Evolutionary conservation across 176 grass and related monocot genomes (phyloP).

Genomic region (Ananas comosus): DNA sequence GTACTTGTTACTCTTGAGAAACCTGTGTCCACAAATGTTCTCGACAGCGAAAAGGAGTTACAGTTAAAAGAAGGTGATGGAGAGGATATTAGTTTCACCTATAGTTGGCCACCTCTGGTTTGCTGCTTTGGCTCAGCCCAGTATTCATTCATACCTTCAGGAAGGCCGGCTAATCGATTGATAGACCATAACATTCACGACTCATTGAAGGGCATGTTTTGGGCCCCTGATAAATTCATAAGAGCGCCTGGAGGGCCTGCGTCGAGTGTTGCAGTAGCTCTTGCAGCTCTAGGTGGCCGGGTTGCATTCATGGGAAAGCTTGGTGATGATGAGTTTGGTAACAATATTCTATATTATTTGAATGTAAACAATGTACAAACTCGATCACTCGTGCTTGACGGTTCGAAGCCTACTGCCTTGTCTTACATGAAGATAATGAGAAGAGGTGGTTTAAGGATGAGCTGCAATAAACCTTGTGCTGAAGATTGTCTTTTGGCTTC

Average conservation of each 20-base stretch:
- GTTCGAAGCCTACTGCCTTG: conserved; percentile 41
- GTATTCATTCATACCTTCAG: conserved; percentile 69
- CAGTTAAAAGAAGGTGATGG: conserved; percentile 30
- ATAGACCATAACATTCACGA: conserved; percentile 71
- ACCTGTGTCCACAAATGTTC: conserved; percentile 3
- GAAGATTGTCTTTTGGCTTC: conserved; percentile 64
- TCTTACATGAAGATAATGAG: conserved; percentile 63
- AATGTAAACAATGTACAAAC: conserved; percentile 61
- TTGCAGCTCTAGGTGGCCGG: conserved; percentile 52
- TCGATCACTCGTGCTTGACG: conserved; percentile 36
- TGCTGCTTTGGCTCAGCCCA: conserved; percentile 80
- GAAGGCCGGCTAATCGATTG: conserved; percentile 55
- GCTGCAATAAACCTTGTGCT: conserved; percentile 38
- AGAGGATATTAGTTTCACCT: conserved; percentile 29
- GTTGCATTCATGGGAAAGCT: conserved; percentile 88
- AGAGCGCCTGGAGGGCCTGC: conserved; percentile 74
- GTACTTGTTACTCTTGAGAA: conserved; percentile 5
- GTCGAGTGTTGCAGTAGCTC: conserved; percentile 61
- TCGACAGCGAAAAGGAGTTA: conserved; percentile 32
- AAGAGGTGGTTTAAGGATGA: conserved; percentile 35
- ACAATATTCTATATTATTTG: conserved; percentile 50
- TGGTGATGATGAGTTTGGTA: conserved; percentile 66
- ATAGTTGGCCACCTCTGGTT: conserved; percentile 42
- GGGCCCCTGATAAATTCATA: conserved; percentile 58
- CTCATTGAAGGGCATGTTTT: conserved; percentile 57